Evolutionary conservation across 2,329 filamentous ascomycete genomes (phyloP).

Genomic region (Pyrenophora teres): DNA sequence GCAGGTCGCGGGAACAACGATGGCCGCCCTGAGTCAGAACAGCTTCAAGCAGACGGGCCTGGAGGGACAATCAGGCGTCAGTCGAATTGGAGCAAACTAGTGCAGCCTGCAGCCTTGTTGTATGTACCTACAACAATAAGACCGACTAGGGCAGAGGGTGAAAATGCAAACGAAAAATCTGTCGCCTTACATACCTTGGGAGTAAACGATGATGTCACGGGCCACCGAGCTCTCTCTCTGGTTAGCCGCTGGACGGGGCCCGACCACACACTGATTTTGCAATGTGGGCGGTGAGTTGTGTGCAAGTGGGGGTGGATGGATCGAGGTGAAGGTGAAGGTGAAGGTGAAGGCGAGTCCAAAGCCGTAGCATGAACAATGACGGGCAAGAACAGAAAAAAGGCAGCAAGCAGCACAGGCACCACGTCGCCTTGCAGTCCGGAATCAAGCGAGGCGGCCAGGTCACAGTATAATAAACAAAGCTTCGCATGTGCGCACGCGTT

Average conservation of each 20-base stretch:
- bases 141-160: constrained; percentile 1
- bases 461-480: constrained; percentile 21
- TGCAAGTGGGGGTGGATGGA: neutral
- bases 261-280: constrained; percentile 8
- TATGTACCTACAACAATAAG: neutral
- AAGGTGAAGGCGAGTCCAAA: neutral
- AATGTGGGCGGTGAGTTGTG: constrained; percentile 4
- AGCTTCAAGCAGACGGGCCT: constrained; percentile 5
- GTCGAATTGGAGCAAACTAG: constrained; percentile 8
- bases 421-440: too few species aligned
- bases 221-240: constrained; percentile 20
- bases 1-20: constrained; percentile 26
- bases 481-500: constrained; percentile 25
- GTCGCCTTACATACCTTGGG: constrained; percentile 31
- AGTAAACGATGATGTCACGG: constrained; percentile 36
- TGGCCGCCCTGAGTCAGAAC: constrained; percentile 20
- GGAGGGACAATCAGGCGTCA: constrained; percentile 6
- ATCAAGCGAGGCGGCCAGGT: neutral
- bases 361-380: too few species aligned
- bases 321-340: neutral
- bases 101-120: constrained; percentile 4
- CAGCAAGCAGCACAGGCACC: too few species aligned
- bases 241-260: constrained; percentile 18
- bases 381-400: neutral
- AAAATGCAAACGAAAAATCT: constrained; percentile 15